A percentile compares a stretch with the other conserved stretches of the same genome.
Conservation (phyloP, 441 rosid species). For the Bruguiera hainesii region DNA sequence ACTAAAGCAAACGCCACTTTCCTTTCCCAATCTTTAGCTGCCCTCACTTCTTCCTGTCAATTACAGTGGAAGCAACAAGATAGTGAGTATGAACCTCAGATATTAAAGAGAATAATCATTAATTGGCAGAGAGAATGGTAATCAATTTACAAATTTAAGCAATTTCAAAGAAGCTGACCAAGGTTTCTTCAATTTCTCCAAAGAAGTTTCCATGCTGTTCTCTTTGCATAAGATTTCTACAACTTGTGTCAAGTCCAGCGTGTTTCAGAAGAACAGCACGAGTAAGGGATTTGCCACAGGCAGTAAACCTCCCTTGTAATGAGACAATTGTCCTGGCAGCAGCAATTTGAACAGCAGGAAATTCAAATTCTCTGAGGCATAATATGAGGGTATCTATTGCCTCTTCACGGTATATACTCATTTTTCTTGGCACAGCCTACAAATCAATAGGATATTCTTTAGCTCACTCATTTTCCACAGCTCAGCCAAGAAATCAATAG, state of each 20-base stretch:
- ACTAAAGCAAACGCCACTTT: constrained; percentile 53
- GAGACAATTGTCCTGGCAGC: constrained; percentile 57
- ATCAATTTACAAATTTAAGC: neutral
- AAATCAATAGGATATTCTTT: constrained; percentile 14
- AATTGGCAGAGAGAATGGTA: neutral
- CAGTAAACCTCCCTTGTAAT: constrained; percentile 62
- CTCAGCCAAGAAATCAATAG: neutral
- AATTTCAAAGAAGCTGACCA: constrained; percentile 32
- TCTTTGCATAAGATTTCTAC: constrained; percentile 39
- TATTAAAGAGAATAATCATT: neutral
- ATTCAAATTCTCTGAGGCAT: constrained; percentile 51
- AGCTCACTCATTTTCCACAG: neutral
- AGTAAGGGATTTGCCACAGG: constrained; percentile 54
- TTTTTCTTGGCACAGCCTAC: constrained; percentile 69
- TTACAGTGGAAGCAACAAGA: constrained; percentile 5
- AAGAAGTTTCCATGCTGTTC: constrained; percentile 37
- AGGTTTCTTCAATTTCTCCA: constrained; percentile 44
- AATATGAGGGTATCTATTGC: constrained; percentile 62
- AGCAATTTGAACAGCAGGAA: constrained; percentile 55
- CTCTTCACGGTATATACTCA: constrained; percentile 77
- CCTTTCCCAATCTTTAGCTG: constrained; percentile 67
- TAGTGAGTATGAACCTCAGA: neutral
- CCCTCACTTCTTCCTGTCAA: constrained; percentile 54
- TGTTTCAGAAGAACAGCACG: constrained; percentile 54
- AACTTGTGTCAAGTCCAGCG: constrained; percentile 51